Evolutionary conservation across 331 rosid genomes (phyloP).

Genomic region (Acacia concinna): DNA sequence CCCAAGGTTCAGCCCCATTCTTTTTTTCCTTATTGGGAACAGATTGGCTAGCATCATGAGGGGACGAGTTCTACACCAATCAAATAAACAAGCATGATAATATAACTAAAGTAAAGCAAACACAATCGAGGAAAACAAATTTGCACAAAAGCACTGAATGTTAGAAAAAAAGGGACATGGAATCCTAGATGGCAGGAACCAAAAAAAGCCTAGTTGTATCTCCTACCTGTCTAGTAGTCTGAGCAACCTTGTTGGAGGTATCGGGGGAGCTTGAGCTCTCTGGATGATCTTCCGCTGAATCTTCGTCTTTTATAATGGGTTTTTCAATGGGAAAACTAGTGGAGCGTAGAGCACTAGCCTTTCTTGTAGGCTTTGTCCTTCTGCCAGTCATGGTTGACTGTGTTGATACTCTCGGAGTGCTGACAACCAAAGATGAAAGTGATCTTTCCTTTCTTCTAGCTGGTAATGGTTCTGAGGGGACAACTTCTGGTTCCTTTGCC

Average conservation of each 20-base stretch:
- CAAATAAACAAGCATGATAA: constrained; percentile 22
- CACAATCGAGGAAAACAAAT: constrained; percentile 10
- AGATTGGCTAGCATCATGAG: constrained; percentile 58
- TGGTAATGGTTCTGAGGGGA: constrained; percentile 55
- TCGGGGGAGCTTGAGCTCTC: constrained; percentile 74
- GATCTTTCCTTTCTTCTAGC: constrained; percentile 92
- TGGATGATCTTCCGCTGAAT: constrained; percentile 46
- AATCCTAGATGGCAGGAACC: constrained; percentile 10
- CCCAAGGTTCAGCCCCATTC: constrained; percentile 58
- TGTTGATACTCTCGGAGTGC: constrained; percentile 80
- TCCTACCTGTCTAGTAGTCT: constrained; percentile 58
- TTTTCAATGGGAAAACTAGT: constrained; percentile 66
- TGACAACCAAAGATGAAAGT: constrained; percentile 88
- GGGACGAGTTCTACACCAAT: constrained; percentile 56
- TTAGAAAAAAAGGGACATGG: constrained; percentile 2
- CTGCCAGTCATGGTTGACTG: constrained; percentile 73
- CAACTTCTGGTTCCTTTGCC: constrained; percentile 60
- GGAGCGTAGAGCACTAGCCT: constrained; percentile 57
- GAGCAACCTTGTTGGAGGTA: constrained; percentile 52
- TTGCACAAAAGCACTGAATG: neutral
- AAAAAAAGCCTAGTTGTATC: constrained; percentile 19
- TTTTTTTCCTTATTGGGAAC: constrained; percentile 54
- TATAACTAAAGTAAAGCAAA: constrained; percentile 20
- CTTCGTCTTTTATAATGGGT: constrained; percentile 59
- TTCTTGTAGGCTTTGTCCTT: constrained; percentile 81